Conservation (phyloP, 2,329 filamentous ascomycete species). For the Xenosphaeropsis pyriputrescens region DNA sequence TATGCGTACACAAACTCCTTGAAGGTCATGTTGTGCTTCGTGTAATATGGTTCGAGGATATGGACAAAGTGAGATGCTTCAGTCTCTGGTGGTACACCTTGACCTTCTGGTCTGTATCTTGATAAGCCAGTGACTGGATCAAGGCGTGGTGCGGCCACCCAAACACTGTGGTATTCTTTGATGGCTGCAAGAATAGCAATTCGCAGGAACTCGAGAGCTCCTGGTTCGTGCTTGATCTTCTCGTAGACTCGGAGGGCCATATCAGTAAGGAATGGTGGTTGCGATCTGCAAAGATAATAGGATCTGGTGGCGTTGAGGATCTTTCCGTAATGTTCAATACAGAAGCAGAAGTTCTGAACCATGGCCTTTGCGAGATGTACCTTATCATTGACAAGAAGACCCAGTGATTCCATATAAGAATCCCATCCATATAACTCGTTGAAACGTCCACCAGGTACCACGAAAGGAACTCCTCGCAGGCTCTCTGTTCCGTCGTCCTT, state of each 20-base stretch:
- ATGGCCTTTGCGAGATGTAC: constrained; percentile 84
- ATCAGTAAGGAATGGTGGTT: constrained; percentile 93
- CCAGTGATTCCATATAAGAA: constrained; percentile 95
- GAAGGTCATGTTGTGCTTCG: constrained; percentile 63
- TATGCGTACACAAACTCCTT: constrained; percentile 79
- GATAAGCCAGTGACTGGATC: constrained; percentile 30
- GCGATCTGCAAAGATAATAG: constrained; percentile 88
- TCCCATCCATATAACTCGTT: constrained; percentile 99
- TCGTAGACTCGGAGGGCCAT: constrained; percentile 93
- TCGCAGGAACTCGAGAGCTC: constrained; percentile 66
- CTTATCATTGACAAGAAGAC: constrained; percentile 72
- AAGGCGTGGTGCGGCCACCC: constrained; percentile 20
- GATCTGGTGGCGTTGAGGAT: constrained; percentile 93
- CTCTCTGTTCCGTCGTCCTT: constrained; percentile 57
- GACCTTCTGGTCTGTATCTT: constrained; percentile 29
- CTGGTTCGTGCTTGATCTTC: constrained; percentile 75
- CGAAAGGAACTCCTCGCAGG: constrained; percentile 73
- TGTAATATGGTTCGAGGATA: constrained; percentile 15
- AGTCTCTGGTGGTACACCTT: constrained; percentile 35
- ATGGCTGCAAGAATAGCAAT: constrained; percentile 78
- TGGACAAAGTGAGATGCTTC: constrained; percentile 35
- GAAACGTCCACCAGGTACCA: constrained; percentile 95
- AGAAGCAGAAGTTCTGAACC: constrained; percentile 95
- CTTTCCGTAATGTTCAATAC: constrained; percentile 96
- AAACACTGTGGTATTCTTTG: constrained; percentile 40